Evolutionary conservation across 2,329 filamentous ascomycete species (phyloP).

Genomic region (Lecanicillium sp.): DNA sequence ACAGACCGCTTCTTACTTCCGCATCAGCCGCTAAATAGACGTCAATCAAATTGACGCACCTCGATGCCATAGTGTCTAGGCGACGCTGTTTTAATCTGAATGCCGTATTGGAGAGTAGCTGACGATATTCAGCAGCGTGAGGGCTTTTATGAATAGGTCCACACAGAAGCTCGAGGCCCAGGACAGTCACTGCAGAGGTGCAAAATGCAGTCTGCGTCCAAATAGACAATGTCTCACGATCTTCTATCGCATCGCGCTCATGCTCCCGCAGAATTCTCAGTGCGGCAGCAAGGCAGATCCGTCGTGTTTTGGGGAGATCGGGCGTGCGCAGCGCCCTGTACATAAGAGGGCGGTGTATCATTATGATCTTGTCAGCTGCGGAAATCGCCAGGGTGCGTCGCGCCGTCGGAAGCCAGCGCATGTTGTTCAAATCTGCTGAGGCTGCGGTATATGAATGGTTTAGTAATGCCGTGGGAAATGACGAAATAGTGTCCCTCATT

Average conservation of each 20-base stretch:
- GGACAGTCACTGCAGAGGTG: slow-evolving; percentile 16
- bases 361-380: slow-evolving; percentile 30
- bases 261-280: slow-evolving; percentile 24
- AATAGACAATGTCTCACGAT: slow-evolving; percentile 12
- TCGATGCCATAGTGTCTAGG: slow-evolving; percentile 13
- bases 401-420: slow-evolving; percentile 26
- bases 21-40: slow-evolving; percentile 12
- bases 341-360: slow-evolving; percentile 28
- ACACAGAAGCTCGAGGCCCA: slow-evolving; percentile 16
- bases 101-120: background rate
- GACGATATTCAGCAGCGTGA: slow-evolving; percentile 9
- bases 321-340: slow-evolving; percentile 21
- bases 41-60: slow-evolving; percentile 15
- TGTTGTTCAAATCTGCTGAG: slow-evolving; percentile 5
- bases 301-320: slow-evolving; percentile 20
- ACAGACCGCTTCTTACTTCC: background rate
- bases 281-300: slow-evolving; percentile 26
- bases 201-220: slow-evolving; percentile 21
- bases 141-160: slow-evolving; percentile 8
- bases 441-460: no score
- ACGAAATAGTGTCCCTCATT: slow-evolving; percentile 22
- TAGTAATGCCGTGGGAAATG: slow-evolving; percentile 21
- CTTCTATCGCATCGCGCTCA: slow-evolving; percentile 11
- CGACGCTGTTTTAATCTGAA: slow-evolving; percentile 11
- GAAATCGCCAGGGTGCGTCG: slow-evolving; percentile 28